A percentile compares a stretch with the other conserved stretches of the same genome.
Conservation (phyloP, 768 basidiomycete species). For the Amyloporia xantha region DNA sequence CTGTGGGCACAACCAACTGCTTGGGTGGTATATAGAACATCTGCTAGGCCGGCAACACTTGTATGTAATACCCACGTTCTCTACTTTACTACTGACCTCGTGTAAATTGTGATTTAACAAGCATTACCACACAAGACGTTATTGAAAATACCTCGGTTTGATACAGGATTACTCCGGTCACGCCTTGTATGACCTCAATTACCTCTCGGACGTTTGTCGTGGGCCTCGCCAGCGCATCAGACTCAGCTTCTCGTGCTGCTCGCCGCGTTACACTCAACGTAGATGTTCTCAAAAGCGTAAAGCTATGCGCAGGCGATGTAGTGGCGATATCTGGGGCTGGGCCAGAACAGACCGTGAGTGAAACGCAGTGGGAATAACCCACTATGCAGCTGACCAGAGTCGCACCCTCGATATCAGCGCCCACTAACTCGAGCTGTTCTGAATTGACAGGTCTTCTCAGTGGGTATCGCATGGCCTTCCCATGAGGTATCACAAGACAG, state of each 20-base stretch:
- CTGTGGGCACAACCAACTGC: too few relatives aligned
- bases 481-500: conserved; percentile 51
- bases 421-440: neutral
- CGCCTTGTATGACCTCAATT: conserved; percentile 17
- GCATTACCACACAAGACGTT: neutral
- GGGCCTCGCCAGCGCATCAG: conserved; percentile 16
- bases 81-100: neutral
- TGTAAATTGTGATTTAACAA: neutral
- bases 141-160: too few relatives aligned
- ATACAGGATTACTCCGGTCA: too few relatives aligned
- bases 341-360: conserved; percentile 30
- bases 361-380: conserved; percentile 1
- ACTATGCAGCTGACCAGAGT: neutral
- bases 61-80: neutral
- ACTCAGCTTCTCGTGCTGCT: conserved; percentile 39
- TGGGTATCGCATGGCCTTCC: conserved; percentile 77
- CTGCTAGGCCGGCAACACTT: neutral
- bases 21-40: neutral
- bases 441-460: conserved; percentile 44
- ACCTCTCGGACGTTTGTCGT: conserved; percentile 22
- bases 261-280: conserved; percentile 60
- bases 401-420: neutral
- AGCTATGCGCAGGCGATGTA: conserved; percentile 63
- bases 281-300: conserved; percentile 53
- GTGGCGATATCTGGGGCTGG: conserved; percentile 45